Conservation (phyloP, 345 rosid species). For the Citrus hindsii region DNA sequence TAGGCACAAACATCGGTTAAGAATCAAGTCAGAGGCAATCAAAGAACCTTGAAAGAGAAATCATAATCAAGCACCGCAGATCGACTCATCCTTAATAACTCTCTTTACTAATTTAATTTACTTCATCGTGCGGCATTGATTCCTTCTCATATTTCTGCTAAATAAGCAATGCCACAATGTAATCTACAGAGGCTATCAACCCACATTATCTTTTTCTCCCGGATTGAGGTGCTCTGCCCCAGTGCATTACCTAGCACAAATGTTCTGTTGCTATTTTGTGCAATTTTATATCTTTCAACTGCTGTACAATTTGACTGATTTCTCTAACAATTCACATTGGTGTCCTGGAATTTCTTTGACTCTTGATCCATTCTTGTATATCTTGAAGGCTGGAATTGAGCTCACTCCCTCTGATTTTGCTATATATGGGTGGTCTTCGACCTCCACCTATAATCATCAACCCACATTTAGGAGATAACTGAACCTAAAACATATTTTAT, state of each 20-base stretch:
- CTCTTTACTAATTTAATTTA: not conserved
- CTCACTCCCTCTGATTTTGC: constrained; percentile 42
- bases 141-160: not conserved
- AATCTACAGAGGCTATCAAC: no score
- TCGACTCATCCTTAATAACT: not conserved
- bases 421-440: constrained; percentile 42
- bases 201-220: not conserved
- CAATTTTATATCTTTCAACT: constrained; percentile 12
- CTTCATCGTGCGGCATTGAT: not conserved
- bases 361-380: constrained; percentile 49
- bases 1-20: no score
- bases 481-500: not conserved
- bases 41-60: not conserved
- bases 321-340: constrained; percentile 32
- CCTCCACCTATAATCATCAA: constrained; percentile 35
- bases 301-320: constrained; percentile 38
- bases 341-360: constrained; percentile 43
- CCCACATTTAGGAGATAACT: not conserved
- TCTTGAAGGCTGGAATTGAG: constrained; percentile 42
- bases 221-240: not conserved
- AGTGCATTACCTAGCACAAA: not conserved
- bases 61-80: not conserved
- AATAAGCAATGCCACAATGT: no score
- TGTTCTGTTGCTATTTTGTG: not conserved
- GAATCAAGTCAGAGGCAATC: not conserved